phyloP scores from a whole-genome alignment of 768 basidiomycete species.

The Mycena galopus region DNA sequence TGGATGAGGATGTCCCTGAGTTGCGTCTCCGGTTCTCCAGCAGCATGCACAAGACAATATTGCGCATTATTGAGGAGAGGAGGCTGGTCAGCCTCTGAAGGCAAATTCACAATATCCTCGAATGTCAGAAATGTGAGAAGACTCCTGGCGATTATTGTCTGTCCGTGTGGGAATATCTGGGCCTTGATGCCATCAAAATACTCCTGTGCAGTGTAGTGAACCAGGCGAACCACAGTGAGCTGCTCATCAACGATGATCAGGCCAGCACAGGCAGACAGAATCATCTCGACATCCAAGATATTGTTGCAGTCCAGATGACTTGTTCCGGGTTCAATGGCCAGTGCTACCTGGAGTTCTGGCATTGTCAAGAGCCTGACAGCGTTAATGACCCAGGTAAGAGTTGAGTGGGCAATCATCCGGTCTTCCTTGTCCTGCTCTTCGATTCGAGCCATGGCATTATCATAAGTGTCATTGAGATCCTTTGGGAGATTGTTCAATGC shows the following conservation, averaged over 20 bases:
- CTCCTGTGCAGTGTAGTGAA: neutral
- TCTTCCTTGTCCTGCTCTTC: neutral
- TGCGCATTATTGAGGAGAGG: neutral
- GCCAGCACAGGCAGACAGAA: neutral
- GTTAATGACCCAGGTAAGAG: neutral
- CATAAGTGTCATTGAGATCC: neutral
- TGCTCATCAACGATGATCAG: neutral
- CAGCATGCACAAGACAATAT: neutral
- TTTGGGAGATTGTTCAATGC: neutral
- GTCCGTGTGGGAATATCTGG: neutral
- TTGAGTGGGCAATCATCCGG: neutral
- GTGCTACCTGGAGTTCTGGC: neutral
- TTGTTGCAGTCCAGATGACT: neutral
- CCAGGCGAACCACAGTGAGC: neutral
- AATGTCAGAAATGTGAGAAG: neutral
- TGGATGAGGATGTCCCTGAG: neutral
- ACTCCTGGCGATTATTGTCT: neutral
- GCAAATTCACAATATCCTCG: neutral
- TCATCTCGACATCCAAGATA: neutral
- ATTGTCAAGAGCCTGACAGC: neutral
- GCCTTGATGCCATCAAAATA: neutral
- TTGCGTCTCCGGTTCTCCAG: neutral
- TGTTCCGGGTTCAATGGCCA: neutral
- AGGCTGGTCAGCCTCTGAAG: neutral
- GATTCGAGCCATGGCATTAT: neutral